Conservation (phyloP, 1,284 basidiomycete genomes). For the Irpex sp. region DNA sequence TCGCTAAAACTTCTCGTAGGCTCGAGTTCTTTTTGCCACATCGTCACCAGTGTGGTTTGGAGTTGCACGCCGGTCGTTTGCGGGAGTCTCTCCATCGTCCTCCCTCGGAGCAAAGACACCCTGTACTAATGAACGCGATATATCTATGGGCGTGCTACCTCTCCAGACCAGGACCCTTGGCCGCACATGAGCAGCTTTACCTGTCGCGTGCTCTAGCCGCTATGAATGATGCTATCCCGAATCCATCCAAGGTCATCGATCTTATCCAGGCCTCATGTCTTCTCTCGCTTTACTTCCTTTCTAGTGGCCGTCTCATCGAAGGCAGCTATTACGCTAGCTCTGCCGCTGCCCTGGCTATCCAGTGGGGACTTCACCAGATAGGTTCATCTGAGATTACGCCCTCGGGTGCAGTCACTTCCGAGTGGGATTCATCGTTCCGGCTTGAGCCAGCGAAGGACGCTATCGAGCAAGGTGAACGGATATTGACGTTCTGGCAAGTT, state of each 20-base stretch:
- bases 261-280: constrained; percentile 72
- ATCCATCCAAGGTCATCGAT: constrained; percentile 54
- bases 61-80: constrained; percentile 60
- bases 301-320: constrained; percentile 68
- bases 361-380: constrained; percentile 60
- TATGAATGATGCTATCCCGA: constrained; percentile 55
- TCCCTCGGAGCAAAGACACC: constrained; percentile 58
- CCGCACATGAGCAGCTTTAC: constrained; percentile 67
- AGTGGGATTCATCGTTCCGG: constrained; percentile 39
- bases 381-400: constrained; percentile 29
- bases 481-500: constrained; percentile 41
- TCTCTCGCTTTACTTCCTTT: constrained; percentile 68
- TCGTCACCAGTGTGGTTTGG: constrained; percentile 67
- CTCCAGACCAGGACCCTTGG: constrained; percentile 62
- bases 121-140: constrained; percentile 72
- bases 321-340: constrained; percentile 70
- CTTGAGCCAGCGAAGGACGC: constrained; percentile 54
- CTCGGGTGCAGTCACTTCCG: constrained; percentile 23
- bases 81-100: constrained; percentile 53
- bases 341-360: constrained; percentile 62
- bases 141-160: constrained; percentile 79
- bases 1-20: constrained; percentile 31
- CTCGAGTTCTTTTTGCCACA: constrained; percentile 75
- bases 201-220: constrained; percentile 56
- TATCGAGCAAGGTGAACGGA: constrained; percentile 40